A percentile compares a stretch with the other conserved stretches of the same genome.
Conservation (phyloP, 176 grass and related monocot genomes). For the Aegilops speltoides region DNA sequence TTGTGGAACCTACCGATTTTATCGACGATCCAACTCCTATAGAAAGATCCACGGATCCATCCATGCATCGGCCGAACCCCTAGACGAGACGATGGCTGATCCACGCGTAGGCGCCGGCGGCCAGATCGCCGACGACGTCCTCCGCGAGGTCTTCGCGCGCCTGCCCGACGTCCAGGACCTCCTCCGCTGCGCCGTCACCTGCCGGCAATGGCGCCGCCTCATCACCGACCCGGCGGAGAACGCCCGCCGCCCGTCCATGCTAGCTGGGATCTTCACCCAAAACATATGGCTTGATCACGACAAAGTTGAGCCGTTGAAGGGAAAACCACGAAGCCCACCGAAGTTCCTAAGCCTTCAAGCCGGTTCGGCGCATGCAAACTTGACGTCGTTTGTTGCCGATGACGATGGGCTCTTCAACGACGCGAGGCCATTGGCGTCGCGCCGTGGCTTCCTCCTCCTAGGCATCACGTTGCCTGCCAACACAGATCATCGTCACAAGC, state of each 20-base stretch:
- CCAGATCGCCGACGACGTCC: background rate
- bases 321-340: background rate
- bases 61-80: background rate
- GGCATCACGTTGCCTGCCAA: background rate
- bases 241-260: background rate
- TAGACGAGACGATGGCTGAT: background rate
- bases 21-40: too few species aligned
- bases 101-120: background rate
- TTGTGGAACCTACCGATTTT: too few species aligned
- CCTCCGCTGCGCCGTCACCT: background rate
- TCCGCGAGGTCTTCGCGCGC: background rate
- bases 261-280: background rate
- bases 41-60: too few species aligned
- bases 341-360: background rate
- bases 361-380: background rate
- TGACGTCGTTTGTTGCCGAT: background rate
- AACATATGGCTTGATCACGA: background rate
- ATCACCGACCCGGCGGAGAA: background rate
- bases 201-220: background rate
- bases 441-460: background rate
- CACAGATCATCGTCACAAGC: background rate
- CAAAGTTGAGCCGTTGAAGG: background rate
- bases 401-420: background rate
- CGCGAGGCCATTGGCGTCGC: background rate
- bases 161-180: background rate